Conservation (phyloP, 305 asterid genomes). For the Plantago coronopus region DNA sequence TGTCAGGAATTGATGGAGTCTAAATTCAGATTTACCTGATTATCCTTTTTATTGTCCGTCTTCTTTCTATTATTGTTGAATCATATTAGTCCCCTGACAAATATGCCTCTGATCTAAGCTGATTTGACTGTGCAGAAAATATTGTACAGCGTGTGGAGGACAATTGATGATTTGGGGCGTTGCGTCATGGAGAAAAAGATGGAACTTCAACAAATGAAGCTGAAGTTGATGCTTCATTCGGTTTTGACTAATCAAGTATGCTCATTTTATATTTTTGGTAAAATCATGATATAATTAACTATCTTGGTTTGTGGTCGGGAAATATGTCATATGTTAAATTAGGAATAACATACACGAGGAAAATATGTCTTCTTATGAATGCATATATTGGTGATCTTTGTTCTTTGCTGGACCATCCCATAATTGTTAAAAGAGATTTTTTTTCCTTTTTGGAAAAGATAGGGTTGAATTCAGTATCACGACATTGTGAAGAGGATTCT, state of each 20-base stretch:
- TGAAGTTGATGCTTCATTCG: conserved; percentile 51
- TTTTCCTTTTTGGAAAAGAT: not conserved
- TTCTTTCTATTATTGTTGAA: not conserved
- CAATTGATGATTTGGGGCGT: conserved; percentile 42
- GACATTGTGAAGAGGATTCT: not conserved
- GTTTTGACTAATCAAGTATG: conserved; percentile 60
- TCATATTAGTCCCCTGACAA: not conserved
- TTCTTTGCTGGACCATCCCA: not conserved
- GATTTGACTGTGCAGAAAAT: conserved; percentile 46
- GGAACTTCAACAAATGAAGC: conserved; percentile 52
- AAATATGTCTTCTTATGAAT: conserved; percentile 1
- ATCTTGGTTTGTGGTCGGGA: conserved; percentile 8
- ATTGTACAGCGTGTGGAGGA: conserved; percentile 54
- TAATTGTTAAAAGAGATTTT: conserved; percentile 5
- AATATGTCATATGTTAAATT: conserved; percentile 5
- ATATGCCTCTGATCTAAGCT: not conserved
- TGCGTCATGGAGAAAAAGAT: conserved; percentile 49
- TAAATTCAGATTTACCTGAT: not conserved
- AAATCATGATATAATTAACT: not conserved
- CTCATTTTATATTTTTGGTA: conserved; percentile 1
- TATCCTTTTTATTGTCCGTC: not conserved
- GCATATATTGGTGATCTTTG: not conserved
- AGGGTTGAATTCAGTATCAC: conserved; percentile 1
- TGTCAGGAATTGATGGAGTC: conserved; percentile 5
- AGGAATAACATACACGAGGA: not conserved